A percentile compares a stretch with the other conserved stretches of the same genome.
phyloP scores from a whole-genome alignment of 1,139 yeast genomes.

The Blastobotrys apis region DNA sequence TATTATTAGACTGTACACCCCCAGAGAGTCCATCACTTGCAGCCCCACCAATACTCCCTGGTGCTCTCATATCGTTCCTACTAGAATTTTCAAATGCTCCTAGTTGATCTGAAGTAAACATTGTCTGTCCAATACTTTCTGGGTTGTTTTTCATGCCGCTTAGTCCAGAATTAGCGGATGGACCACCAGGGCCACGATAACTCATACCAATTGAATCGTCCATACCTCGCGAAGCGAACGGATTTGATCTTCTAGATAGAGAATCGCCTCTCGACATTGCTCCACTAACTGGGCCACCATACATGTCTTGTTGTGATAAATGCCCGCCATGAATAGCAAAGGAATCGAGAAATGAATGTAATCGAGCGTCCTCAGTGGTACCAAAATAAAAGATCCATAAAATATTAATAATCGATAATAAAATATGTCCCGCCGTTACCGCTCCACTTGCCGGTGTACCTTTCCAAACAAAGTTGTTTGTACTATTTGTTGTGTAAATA shows the following conservation, averaged over 20 bases:
- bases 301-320: constrained; percentile 4
- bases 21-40: not conserved
- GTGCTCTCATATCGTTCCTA: constrained; percentile 14
- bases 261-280: constrained; percentile 19
- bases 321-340: constrained; percentile 37
- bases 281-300: constrained; percentile 12
- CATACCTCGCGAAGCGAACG: constrained; percentile 18
- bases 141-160: not conserved
- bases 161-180: not conserved
- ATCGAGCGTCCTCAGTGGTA: constrained; percentile 48
- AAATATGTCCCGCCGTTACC: constrained; percentile 88
- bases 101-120: constrained; percentile 51
- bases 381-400: constrained; percentile 82
- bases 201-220: constrained; percentile 16
- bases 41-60: not conserved
- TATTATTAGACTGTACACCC: constrained; percentile 8
- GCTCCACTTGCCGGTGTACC: constrained; percentile 67
- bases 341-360: constrained; percentile 81
- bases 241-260: constrained; percentile 18
- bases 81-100: constrained; percentile 49
- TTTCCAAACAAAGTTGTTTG: constrained; percentile 72
- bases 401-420: constrained; percentile 69
- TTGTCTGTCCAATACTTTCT: constrained; percentile 39
- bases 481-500: constrained; percentile 76
- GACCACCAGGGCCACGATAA: constrained; percentile 7